Percentiles rank a stretch among this genome's conserved stretches.
Evolutionary conservation across 441 rosid genomes (phyloP).

Genomic region (Eutrema salsugineum): DNA sequence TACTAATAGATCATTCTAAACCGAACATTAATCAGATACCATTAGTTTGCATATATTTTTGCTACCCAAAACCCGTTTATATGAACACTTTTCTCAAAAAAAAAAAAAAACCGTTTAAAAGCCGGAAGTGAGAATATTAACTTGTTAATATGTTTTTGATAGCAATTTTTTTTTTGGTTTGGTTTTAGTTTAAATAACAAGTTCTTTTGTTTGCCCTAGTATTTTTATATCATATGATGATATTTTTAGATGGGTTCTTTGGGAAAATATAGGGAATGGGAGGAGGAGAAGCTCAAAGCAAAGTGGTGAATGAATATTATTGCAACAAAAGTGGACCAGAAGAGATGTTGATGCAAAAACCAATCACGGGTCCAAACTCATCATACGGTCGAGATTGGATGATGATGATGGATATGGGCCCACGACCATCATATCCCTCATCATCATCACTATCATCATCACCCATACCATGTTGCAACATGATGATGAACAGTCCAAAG

Average conservation of each 20-base stretch:
- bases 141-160: background rate
- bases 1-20: background rate
- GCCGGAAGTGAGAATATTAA: background rate
- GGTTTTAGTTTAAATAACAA: too few species aligned
- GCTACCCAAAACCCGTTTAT: too few species aligned
- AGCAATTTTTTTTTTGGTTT: background rate
- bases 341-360: conserved; percentile 49
- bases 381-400: conserved; percentile 49
- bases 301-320: conserved; percentile 40
- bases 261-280: conserved; percentile 31
- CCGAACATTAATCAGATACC: background rate
- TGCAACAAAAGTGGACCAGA: conserved; percentile 27
- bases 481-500: conserved; percentile 32
- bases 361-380: conserved; percentile 37
- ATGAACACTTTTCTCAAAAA: too few species aligned
- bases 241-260: background rate
- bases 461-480: conserved; percentile 29
- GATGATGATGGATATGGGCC: conserved; percentile 59
- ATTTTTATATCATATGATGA: background rate
- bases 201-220: background rate
- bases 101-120: too few species aligned
- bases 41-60: too few species aligned
- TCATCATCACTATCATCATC: conserved; percentile 34
- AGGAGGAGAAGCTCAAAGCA: conserved; percentile 22
- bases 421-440: conserved; percentile 33